Evolutionary conservation across 2,329 filamentous ascomycete genomes (phyloP).

Genomic region (Xylaria hypoxylon): DNA sequence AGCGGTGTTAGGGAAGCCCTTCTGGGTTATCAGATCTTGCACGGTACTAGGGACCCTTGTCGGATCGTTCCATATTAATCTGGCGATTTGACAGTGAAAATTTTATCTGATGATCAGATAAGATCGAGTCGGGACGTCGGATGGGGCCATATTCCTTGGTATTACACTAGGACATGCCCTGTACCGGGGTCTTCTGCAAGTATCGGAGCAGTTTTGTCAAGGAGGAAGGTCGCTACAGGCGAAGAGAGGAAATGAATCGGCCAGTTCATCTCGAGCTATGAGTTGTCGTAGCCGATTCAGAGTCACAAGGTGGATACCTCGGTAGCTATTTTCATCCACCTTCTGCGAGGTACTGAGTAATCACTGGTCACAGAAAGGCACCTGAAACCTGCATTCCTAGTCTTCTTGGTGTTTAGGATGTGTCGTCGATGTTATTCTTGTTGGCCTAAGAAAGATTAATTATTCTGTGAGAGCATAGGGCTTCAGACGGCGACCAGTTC

Average conservation of each 20-base stretch:
- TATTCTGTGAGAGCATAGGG: background rate
- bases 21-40: conserved; percentile 32
- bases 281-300: conserved; percentile 17
- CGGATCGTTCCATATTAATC: conserved; percentile 23
- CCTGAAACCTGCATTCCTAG: background rate
- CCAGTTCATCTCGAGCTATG: background rate
- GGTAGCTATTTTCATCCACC: background rate
- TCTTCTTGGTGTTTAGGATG: background rate
- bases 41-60: conserved; percentile 23
- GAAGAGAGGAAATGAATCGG: conserved; percentile 7
- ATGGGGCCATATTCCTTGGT: conserved; percentile 40
- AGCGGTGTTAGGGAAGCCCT: conserved; percentile 20
- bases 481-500: background rate
- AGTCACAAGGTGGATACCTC: conserved; percentile 11
- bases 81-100: conserved; percentile 23
- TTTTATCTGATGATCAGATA: conserved; percentile 47
- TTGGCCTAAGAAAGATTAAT: background rate
- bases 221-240: conserved; percentile 30
- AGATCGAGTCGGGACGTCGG: conserved; percentile 42
- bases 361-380: background rate
- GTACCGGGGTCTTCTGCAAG: conserved; percentile 30
- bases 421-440: background rate
- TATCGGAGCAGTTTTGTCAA: conserved; percentile 36
- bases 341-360: conserved; percentile 7
- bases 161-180: conserved; percentile 1